A percentile compares a stretch with the other conserved stretches of the same genome.
These are phyloP conservation scores for Dictyostelium brefeldianum DNA, from an alignment of 78 protist genomes.

Conservation along the genomic window DNA sequence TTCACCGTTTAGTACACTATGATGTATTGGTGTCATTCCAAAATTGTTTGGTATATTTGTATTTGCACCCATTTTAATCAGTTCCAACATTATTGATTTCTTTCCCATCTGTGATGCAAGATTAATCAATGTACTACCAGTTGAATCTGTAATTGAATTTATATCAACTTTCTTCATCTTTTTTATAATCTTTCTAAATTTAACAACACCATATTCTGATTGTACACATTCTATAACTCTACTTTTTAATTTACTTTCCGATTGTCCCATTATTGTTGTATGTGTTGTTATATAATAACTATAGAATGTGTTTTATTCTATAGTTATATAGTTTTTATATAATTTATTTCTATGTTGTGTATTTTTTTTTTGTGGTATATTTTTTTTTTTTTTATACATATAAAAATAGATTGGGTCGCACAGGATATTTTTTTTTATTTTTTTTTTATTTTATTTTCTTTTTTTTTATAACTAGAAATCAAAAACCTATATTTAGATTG, in stretches of 20 bases:
- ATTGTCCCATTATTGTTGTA: constrained; percentile 44
- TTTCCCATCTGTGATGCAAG: constrained; percentile 16
- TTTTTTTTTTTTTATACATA: constrained; percentile 12
- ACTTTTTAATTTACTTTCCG: constrained; percentile 52
- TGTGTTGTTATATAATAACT: neutral
- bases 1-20: constrained; percentile 24
- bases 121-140: constrained; percentile 27
- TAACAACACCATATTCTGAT: neutral
- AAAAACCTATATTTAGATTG: no score
- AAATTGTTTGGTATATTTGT: constrained; percentile 2
- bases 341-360: neutral
- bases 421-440: neutral
- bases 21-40: constrained; percentile 36
- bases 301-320: neutral
- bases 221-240: constrained; percentile 1
- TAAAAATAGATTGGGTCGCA: neutral
- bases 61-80: constrained; percentile 30
- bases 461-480: no score
- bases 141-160: constrained; percentile 5
- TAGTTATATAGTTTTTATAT: neutral
- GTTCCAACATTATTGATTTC: neutral
- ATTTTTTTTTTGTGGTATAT: neutral
- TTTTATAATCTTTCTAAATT: constrained; percentile 10
- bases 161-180: constrained; percentile 53
- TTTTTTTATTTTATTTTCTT: no score